Evolutionary conservation across 768 basidiomycete genomes (phyloP).

Genomic region (Kwoniella dejecticola): DNA sequence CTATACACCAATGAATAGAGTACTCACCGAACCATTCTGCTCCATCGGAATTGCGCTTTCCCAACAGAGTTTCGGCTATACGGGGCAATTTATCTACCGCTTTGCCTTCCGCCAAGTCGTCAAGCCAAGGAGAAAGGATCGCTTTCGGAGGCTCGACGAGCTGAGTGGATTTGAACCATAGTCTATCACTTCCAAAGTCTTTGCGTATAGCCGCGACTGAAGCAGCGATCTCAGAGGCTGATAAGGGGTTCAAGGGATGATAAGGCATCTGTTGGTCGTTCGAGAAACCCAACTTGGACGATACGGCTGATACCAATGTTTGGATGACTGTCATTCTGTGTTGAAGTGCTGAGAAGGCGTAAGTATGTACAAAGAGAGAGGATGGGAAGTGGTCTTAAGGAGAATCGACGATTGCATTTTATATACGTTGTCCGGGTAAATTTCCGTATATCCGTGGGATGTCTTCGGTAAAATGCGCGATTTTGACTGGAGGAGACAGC

Average conservation of each 20-base stretch:
- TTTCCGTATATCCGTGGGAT: no score
- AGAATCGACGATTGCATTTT: background rate
- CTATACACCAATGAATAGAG: background rate
- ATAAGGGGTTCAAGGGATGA: constrained; percentile 15
- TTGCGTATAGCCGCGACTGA: constrained; percentile 6
- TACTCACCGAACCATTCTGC: constrained; percentile 12
- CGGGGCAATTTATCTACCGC: background rate
- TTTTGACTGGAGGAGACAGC: background rate
- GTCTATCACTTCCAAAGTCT: background rate
- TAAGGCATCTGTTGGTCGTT: background rate
- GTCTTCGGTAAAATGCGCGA: no score
- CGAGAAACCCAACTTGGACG: background rate
- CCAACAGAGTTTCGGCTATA: background rate
- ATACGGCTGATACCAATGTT: background rate
- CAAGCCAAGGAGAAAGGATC: constrained; percentile 6
- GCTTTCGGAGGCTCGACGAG: constrained; percentile 18
- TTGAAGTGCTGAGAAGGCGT: background rate
- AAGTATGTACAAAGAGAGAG: no score
- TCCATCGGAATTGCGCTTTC: background rate
- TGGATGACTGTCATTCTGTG: background rate
- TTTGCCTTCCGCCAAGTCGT: background rate
- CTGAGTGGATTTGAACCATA: constrained; percentile 14
- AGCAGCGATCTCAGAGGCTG: constrained; percentile 1
- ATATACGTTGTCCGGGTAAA: background rate
- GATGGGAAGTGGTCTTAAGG: background rate